These are phyloP conservation scores for Cytospora piceae DNA, from an alignment of 2,329 filamentous ascomycete species.

Conservation along the genomic window DNA sequence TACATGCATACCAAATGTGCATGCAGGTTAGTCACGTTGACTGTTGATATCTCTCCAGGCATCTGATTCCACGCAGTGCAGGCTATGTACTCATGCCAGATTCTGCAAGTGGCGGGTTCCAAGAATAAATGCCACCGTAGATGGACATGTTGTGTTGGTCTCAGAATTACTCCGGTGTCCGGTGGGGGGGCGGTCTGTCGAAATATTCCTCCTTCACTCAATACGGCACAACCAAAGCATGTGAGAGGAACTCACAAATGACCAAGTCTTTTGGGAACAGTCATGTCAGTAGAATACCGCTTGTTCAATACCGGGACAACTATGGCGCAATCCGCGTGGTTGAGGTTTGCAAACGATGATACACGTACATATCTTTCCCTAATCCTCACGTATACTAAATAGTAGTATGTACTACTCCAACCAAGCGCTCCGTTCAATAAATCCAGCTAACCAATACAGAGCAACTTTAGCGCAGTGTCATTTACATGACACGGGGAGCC, in stretches of 20 bases:
- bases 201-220: not conserved
- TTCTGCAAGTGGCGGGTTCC: not conserved
- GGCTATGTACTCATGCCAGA: not conserved
- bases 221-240: not conserved
- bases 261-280: too few relatives aligned
- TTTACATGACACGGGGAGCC: not conserved
- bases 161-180: not conserved
- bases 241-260: not conserved
- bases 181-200: not conserved
- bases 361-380: too few relatives aligned
- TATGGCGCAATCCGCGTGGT: too few relatives aligned
- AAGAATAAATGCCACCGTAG: not conserved
- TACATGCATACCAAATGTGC: not conserved
- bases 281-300: too few relatives aligned
- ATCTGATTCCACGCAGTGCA: not conserved
- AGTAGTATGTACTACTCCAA: not conserved
- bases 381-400: too few relatives aligned
- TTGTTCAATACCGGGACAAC: too few relatives aligned
- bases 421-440: not conserved
- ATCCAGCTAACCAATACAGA: not conserved
- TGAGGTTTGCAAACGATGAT: too few relatives aligned
- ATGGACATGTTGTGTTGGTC: not conserved
- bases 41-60: too few relatives aligned
- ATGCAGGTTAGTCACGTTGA: too few relatives aligned
- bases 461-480: not conserved